These are phyloP conservation scores for Citrus glauca DNA, from an alignment of 345 rosid species.

Conservation along the genomic window DNA sequence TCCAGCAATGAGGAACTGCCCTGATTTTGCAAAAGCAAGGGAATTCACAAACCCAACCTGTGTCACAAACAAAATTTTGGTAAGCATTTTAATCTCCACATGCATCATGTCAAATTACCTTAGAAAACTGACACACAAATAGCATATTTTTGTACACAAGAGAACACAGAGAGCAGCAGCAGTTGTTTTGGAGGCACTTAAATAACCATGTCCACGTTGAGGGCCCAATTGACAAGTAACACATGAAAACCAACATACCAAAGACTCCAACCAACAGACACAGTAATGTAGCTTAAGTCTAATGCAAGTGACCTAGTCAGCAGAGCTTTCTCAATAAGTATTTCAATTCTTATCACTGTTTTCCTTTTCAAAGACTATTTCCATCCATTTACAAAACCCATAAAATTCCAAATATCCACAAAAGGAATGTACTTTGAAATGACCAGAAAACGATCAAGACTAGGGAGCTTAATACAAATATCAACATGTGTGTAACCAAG, in stretches of 20 bases:
- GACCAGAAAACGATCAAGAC: neutral
- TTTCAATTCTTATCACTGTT: neutral
- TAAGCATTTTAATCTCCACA: constrained; percentile 1
- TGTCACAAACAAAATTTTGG: constrained; percentile 17
- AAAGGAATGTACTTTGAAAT: neutral
- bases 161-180: neutral
- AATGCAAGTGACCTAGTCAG: neutral
- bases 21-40: constrained; percentile 86
- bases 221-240: neutral
- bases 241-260: neutral
- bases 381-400: neutral
- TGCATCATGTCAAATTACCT: neutral
- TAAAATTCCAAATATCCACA: neutral
- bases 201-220: neutral
- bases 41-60: constrained; percentile 96
- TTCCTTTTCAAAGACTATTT: neutral
- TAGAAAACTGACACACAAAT: neutral
- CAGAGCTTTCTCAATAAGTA: neutral
- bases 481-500: neutral
- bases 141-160: neutral
- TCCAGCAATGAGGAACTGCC: constrained; percentile 78
- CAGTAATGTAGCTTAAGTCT: neutral
- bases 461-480: neutral
- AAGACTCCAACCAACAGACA: neutral
- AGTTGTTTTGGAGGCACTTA: neutral